These are phyloP conservation scores for Paraconiothyrium brasiliense DNA, from an alignment of 2,329 filamentous ascomycete genomes.

Conservation along the genomic window DNA sequence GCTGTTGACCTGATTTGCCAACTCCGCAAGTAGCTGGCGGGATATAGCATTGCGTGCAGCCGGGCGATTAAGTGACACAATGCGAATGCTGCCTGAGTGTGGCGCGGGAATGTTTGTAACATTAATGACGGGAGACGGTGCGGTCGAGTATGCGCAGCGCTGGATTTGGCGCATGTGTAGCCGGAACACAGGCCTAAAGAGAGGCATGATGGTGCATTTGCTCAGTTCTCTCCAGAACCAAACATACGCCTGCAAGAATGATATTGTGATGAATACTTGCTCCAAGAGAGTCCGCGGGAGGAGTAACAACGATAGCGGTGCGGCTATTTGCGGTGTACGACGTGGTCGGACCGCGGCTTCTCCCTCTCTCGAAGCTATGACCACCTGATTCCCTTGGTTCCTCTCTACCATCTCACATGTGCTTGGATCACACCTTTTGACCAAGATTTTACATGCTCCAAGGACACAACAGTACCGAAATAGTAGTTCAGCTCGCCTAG, in stretches of 20 bases:
- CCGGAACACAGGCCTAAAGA: constrained; percentile 31
- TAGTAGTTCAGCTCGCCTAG: too few species aligned
- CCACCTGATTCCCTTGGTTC: background rate
- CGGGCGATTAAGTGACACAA: constrained; percentile 88
- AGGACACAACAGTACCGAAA: too few species aligned
- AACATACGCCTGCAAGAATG: background rate
- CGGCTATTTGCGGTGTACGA: constrained; percentile 10
- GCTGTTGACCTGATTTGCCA: constrained; percentile 76
- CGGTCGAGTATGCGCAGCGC: constrained; percentile 51
- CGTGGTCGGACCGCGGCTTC: constrained; percentile 8
- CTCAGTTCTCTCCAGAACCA: background rate
- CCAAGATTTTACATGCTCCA: too few species aligned
- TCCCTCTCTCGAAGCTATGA: background rate
- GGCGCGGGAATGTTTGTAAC: constrained; percentile 80
- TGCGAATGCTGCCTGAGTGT: constrained; percentile 82
- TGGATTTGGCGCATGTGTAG: constrained; percentile 36
- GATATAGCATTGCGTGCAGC: constrained; percentile 91
- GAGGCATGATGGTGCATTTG: constrained; percentile 33
- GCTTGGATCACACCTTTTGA: too few species aligned
- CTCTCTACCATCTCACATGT: too few species aligned
- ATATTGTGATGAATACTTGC: too few species aligned
- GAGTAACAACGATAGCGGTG: background rate
- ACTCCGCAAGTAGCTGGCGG: constrained; percentile 73
- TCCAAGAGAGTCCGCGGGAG: background rate
- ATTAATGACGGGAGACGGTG: constrained; percentile 68